Percentiles rank a stretch among this genome's conserved stretches.
These are phyloP conservation scores for Aspergillus luchuensis DNA, from an alignment of 2,329 filamentous ascomycete species.

Conservation along the genomic window DNA sequence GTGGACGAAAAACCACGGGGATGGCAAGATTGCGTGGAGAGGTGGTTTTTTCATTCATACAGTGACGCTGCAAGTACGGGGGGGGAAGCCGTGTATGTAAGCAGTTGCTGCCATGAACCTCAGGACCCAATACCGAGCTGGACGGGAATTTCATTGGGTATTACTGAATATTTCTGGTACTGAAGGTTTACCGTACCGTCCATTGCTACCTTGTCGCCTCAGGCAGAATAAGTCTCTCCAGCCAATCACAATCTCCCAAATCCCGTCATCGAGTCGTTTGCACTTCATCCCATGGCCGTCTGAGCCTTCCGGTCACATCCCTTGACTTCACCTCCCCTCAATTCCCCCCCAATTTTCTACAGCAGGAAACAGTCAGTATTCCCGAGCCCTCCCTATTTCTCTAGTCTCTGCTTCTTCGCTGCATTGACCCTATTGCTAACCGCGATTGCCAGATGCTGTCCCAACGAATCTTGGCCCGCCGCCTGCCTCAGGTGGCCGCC, in stretches of 20 bases:
- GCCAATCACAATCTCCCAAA: constrained; percentile 29
- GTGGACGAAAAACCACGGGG: constrained; percentile 33
- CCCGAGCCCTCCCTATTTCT: background rate
- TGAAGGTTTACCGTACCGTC: constrained; percentile 11
- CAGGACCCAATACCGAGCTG: constrained; percentile 20
- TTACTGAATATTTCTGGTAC: too few relatives aligned
- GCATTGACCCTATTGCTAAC: constrained; percentile 25
- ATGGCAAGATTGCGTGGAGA: constrained; percentile 40
- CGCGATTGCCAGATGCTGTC: constrained; percentile 45
- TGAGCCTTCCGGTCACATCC: constrained; percentile 23
- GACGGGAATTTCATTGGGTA: background rate
- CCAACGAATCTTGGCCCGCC: constrained; percentile 46
- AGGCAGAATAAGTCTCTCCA: constrained; percentile 22
- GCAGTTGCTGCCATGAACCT: constrained; percentile 10
- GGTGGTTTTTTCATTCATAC: constrained; percentile 46
- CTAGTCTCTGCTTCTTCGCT: background rate
- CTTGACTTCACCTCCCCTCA: constrained; percentile 14
- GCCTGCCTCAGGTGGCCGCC: constrained; percentile 43
- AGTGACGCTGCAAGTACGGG: constrained; percentile 28
- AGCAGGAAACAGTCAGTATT: constrained; percentile 32
- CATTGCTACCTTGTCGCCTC: constrained; percentile 12
- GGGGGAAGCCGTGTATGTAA: constrained; percentile 34
- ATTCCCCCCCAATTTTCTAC: constrained; percentile 16
- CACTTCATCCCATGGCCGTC: constrained; percentile 25
- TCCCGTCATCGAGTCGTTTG: constrained; percentile 19